These are phyloP conservation scores for Agrocybe pediades DNA, from an alignment of 768 basidiomycete genomes.

Conservation along the genomic window DNA sequence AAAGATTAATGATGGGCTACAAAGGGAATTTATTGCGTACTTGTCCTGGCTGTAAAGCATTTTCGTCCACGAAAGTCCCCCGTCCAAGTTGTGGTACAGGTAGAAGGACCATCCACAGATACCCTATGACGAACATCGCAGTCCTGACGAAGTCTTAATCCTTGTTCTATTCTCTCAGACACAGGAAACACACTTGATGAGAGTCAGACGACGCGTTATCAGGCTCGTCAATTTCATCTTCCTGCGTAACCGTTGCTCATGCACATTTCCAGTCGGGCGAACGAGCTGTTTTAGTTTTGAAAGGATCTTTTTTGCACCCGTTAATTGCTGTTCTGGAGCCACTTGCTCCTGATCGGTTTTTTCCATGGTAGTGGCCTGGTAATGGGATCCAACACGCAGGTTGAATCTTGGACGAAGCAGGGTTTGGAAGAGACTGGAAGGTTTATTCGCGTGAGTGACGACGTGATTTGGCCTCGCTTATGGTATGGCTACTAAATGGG, in stretches of 20 bases:
- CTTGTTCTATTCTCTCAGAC: background rate
- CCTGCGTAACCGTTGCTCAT: conserved; percentile 45
- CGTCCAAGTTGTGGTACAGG: conserved; percentile 68
- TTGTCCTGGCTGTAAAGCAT: conserved; percentile 92
- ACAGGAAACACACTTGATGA: conserved; percentile 34
- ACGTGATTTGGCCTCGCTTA: too few relatives aligned
- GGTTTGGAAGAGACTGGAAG: too few relatives aligned
- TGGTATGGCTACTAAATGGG: too few relatives aligned
- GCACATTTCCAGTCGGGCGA: conserved; percentile 24
- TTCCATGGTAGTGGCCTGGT: too few relatives aligned
- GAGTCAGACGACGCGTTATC: conserved; percentile 35
- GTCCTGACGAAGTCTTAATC: conserved; percentile 38
- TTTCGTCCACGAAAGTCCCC: conserved; percentile 88
- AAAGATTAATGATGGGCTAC: background rate
- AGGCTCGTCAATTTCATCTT: conserved; percentile 36
- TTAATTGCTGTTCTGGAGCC: background rate
- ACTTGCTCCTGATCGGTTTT: background rate
- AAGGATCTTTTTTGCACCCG: conserved; percentile 15
- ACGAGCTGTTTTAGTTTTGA: conserved; percentile 25
- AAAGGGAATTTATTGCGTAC: conserved; percentile 37
- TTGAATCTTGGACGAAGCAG: too few relatives aligned
- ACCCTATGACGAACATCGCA: conserved; percentile 61
- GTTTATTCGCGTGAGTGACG: too few relatives aligned
- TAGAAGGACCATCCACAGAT: conserved; percentile 82
- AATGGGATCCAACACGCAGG: too few relatives aligned